These are phyloP conservation scores for Pharus latifolius DNA, from an alignment of 176 grass and related monocot species.

Conservation along the genomic window DNA sequence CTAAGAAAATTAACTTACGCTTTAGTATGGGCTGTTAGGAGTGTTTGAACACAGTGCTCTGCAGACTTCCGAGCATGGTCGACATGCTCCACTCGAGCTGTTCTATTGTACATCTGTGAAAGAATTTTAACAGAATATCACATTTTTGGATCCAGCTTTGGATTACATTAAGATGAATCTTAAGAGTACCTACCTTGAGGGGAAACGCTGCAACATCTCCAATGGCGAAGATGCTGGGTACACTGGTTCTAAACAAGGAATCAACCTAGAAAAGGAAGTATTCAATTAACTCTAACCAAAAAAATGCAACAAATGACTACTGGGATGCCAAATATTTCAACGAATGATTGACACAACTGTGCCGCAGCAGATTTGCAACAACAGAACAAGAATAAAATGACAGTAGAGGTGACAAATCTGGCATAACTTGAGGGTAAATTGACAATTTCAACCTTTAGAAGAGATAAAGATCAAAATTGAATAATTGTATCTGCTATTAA, in stretches of 20 bases:
- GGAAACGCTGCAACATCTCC: slow-evolving; percentile 98
- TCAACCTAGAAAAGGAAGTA: slow-evolving; percentile 55
- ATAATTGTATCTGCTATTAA: background rate
- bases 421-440: background rate
- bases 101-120: slow-evolving; percentile 45
- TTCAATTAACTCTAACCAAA: slow-evolving; percentile 2
- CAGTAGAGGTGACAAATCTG: background rate
- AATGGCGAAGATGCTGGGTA: slow-evolving; percentile 80
- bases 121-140: background rate
- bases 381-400: background rate
- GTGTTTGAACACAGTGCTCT: slow-evolving; percentile 76
- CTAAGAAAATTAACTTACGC: slow-evolving; percentile 64
- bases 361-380: background rate
- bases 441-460: background rate
- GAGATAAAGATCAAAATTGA: background rate
- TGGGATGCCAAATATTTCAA: background rate
- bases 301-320: background rate
- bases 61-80: slow-evolving; percentile 97
- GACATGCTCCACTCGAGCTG: slow-evolving; percentile 86
- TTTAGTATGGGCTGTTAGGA: slow-evolving; percentile 78
- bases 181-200: slow-evolving; percentile 46
- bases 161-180: background rate
- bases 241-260: slow-evolving; percentile 71
- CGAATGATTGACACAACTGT: background rate
- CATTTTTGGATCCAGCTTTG: background rate